Evolutionary conservation across 768 basidiomycete genomes (phyloP).

Genomic region (Stropharia rugosoannulata): DNA sequence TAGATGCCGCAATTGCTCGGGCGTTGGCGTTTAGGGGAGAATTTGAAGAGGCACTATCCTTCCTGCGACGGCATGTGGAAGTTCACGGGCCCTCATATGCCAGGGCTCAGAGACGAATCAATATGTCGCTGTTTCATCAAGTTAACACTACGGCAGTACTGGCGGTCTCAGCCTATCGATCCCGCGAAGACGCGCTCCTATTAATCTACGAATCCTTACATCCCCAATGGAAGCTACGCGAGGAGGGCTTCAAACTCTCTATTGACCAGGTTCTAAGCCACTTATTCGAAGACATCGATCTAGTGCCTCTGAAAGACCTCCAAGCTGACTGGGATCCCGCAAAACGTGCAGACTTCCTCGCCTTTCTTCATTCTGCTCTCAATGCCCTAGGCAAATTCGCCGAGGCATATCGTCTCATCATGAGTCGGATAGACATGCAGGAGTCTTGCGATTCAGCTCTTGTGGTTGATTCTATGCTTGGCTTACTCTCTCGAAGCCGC

Average conservation of each 20-base stretch:
- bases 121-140: conserved; percentile 16
- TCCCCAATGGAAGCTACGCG: neutral
- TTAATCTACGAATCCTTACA: neutral
- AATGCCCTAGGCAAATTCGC: neutral
- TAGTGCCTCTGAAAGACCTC: neutral
- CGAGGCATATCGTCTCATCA: neutral
- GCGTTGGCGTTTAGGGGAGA: conserved; percentile 8
- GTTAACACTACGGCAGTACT: conserved; percentile 59
- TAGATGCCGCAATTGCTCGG: conserved; percentile 4
- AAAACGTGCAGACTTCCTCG: neutral
- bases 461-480: neutral
- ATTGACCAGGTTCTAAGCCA: neutral
- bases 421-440: neutral
- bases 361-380: neutral
- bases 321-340: neutral
- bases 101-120: neutral
- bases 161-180: conserved; percentile 19
- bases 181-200: neutral
- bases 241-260: neutral
- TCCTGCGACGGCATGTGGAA: neutral
- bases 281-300: neutral
- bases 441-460: neutral
- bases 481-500: neutral
- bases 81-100: neutral
- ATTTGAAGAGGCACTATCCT: neutral